Percentiles rank a stretch among this genome's conserved stretches.
These are phyloP conservation scores for Solanum ossicruentum DNA, from an alignment of 257 asterid species.

Conservation along the genomic window DNA sequence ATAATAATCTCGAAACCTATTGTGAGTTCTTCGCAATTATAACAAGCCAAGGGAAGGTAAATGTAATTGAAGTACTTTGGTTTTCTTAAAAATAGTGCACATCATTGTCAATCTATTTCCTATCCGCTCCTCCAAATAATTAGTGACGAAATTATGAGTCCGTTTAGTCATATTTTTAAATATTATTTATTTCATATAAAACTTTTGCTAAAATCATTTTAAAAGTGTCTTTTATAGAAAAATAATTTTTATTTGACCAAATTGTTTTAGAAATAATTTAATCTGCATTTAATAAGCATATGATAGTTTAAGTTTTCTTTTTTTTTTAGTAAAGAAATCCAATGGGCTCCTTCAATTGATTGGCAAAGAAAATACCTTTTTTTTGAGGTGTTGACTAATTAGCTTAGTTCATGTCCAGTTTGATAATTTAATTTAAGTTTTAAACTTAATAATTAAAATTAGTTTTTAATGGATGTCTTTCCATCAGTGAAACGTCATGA, in stretches of 20 bases:
- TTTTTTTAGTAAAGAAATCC: background rate
- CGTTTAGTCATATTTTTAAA: background rate
- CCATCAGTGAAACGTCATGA: background rate
- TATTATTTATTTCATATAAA: background rate
- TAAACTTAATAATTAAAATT: background rate
- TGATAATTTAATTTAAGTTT: background rate
- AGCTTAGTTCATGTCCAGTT: background rate
- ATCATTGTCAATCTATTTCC: background rate
- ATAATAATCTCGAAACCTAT: background rate
- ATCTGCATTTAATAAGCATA: background rate
- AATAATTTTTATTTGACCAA: background rate
- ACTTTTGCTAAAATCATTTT: background rate
- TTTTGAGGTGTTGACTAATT: background rate
- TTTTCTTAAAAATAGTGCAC: background rate
- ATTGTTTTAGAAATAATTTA: background rate
- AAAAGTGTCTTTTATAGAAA: background rate
- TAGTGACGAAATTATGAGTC: background rate
- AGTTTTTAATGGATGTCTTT: background rate
- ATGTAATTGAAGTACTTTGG: background rate
- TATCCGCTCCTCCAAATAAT: background rate
- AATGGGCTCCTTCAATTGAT: background rate
- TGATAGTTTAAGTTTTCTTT: background rate
- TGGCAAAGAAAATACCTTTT: background rate
- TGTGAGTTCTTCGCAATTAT: background rate
- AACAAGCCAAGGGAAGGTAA: background rate